Conservation (phyloP, 192 early-diverging fungal genomes). For the Backusella luteola region DNA sequence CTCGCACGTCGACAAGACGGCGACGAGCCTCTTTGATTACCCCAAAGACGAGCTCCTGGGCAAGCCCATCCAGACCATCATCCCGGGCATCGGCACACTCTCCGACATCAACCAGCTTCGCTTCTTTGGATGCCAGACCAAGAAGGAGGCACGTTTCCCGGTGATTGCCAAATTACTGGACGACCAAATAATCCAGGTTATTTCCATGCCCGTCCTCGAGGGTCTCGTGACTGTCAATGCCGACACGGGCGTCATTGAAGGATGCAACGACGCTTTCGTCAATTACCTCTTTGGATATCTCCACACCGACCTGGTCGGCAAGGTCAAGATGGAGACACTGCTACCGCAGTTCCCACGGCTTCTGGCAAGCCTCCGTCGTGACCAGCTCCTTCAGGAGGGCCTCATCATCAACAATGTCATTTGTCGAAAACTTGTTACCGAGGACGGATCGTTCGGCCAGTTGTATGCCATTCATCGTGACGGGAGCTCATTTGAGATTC, state of each 20-base stretch:
- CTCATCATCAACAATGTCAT: conserved; percentile 26
- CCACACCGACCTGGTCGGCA: conserved; percentile 41
- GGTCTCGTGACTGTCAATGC: conserved; percentile 53
- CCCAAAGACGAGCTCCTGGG: conserved; percentile 41
- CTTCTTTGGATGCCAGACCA: conserved; percentile 54
- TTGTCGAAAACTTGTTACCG: conserved; percentile 16
- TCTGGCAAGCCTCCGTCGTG: conserved; percentile 36
- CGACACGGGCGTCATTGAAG: conserved; percentile 50
- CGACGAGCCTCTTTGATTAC: conserved; percentile 50
- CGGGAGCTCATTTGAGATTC: conserved; percentile 54
- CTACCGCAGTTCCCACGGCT: conserved; percentile 58
- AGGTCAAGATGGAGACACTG: conserved; percentile 43
- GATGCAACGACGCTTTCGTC: conserved; percentile 55
- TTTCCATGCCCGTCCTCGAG: conserved; percentile 61
- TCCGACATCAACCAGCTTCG: conserved; percentile 49
- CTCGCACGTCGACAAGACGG: conserved; percentile 38
- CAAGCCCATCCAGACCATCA: neutral
- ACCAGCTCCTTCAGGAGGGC: conserved; percentile 24
- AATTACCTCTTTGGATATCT: conserved; percentile 62
- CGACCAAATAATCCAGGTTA: conserved; percentile 45
- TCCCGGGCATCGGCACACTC: neutral
- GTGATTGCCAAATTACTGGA: conserved; percentile 46
- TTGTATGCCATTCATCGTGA: conserved; percentile 61
- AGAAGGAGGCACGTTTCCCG: conserved; percentile 51
- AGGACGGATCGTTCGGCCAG: neutral